Evolutionary conservation across 768 basidiomycete genomes (phyloP).

Genomic region (Boletellus sp.): DNA sequence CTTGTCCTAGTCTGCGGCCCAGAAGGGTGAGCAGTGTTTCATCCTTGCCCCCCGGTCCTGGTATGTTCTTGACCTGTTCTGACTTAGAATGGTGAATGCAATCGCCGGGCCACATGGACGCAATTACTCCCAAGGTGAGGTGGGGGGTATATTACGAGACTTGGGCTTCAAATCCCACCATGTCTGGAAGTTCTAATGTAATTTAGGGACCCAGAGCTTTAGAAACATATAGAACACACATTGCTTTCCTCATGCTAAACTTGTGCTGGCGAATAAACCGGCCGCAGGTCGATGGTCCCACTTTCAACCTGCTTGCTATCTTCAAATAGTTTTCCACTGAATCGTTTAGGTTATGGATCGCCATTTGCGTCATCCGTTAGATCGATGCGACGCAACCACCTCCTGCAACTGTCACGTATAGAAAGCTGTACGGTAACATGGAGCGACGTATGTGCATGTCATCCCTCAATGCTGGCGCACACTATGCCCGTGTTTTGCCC

Average conservation of each 20-base stretch:
- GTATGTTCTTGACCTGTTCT: not conserved
- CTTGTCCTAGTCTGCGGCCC: slow-evolving; percentile 82
- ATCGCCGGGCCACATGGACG: slow-evolving; percentile 76
- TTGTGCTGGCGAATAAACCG: too few species aligned
- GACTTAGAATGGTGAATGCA: slow-evolving; percentile 63
- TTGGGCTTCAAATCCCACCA: slow-evolving; percentile 59
- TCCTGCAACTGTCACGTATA: not conserved
- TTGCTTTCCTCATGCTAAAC: too few species aligned
- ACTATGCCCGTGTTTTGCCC: too few species aligned
- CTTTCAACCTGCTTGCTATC: too few species aligned
- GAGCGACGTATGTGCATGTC: too few species aligned
- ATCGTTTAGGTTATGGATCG: too few species aligned
- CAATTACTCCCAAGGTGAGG: slow-evolving; percentile 69
- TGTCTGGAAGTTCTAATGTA: slow-evolving; percentile 61
- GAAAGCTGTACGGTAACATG: too few species aligned
- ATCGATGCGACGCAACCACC: not conserved
- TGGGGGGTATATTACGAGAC: slow-evolving; percentile 63
- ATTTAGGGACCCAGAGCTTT: not conserved
- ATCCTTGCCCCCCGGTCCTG: not conserved
- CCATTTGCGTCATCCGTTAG: too few species aligned
- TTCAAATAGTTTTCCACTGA: too few species aligned
- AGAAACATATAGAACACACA: not conserved
- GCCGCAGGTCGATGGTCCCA: too few species aligned
- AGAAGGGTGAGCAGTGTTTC: slow-evolving; percentile 58
- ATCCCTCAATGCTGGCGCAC: too few species aligned